Percentiles rank a stretch among this genome's conserved stretches.
phyloP scores from a whole-genome alignment of 2,329 filamentous ascomycete genomes.

The Ilyonectria sp. region DNA sequence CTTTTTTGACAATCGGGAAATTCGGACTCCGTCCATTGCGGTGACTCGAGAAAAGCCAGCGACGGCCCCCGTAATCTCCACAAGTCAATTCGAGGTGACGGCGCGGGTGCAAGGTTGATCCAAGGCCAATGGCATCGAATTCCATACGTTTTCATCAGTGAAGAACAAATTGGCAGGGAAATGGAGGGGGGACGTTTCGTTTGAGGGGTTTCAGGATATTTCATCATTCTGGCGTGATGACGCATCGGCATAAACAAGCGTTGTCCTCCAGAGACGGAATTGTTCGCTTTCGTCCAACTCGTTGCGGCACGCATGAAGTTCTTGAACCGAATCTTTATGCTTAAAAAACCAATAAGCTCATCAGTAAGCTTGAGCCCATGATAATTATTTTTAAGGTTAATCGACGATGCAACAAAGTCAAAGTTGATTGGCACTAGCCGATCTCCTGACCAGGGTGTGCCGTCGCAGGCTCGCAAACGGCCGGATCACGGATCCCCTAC shows the following conservation, averaged over 20 bases:
- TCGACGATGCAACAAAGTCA: neutral
- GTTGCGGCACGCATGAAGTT: neutral
- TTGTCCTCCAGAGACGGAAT: neutral
- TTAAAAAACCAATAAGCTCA: conserved; percentile 23
- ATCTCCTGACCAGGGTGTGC: conserved; percentile 19
- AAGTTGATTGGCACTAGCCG: conserved; percentile 11
- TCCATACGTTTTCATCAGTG: neutral
- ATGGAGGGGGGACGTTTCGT: conserved; percentile 16
- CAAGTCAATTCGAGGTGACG: neutral
- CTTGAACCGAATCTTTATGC: conserved; percentile 12
- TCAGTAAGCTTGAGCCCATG: conserved; percentile 18
- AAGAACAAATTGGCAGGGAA: neutral
- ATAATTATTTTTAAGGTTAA: conserved; percentile 20
- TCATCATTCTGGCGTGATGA: conserved; percentile 16
- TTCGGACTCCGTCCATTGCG: conserved; percentile 20
- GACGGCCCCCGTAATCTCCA: conserved; percentile 7
- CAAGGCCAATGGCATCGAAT: neutral
- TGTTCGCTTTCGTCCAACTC: neutral
- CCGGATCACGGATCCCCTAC: neutral
- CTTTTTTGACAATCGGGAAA: conserved; percentile 13
- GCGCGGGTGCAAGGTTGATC: neutral
- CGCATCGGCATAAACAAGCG: neutral
- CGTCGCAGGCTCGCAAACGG: neutral
- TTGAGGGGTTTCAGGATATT: conserved; percentile 18
- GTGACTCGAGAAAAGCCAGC: neutral